Evolutionary conservation across 139 green algal genomes (phyloP).

Genomic region (Chlamydomonas applanata): DNA sequence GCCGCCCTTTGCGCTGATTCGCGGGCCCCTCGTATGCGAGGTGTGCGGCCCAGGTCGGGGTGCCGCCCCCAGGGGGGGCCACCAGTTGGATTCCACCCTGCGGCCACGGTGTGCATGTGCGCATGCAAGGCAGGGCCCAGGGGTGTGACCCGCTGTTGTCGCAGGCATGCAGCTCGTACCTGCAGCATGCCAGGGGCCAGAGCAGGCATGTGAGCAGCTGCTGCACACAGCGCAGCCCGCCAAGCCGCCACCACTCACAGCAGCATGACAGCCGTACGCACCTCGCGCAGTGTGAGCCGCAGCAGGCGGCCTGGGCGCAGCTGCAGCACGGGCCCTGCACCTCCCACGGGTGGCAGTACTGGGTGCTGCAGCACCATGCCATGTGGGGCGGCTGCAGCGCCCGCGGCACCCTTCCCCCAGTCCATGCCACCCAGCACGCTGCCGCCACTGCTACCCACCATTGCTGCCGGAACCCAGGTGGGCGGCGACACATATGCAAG

Average conservation of each 20-base stretch:
- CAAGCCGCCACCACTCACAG: too few relatives aligned
- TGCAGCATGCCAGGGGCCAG: too few relatives aligned
- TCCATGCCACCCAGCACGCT: conserved; percentile 1
- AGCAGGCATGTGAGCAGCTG: neutral
- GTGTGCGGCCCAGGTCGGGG: conserved; percentile 59
- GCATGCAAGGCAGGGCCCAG: too few relatives aligned
- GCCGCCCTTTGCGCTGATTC: conserved; percentile 62
- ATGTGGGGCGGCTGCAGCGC: neutral
- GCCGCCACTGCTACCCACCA: neutral
- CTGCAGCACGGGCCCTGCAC: conserved; percentile 9
- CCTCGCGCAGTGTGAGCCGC: conserved; percentile 63
- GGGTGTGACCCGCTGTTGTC: too few relatives aligned
- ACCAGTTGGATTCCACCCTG: conserved; percentile 41
- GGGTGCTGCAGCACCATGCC: neutral
- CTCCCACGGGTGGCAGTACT: neutral
- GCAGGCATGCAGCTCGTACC: neutral
- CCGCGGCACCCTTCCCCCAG: neutral
- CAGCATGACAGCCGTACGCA: neutral
- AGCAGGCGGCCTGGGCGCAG: conserved; percentile 62
- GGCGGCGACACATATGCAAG: neutral
- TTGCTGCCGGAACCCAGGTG: neutral
- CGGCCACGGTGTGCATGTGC: neutral
- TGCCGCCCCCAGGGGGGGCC: conserved; percentile 22
- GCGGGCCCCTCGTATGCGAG: conserved; percentile 59
- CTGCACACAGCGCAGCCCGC: too few relatives aligned